Evolutionary conservation across 805 yeast species (phyloP).

Genomic region (Wickerhamomyces chaumierensis): DNA sequence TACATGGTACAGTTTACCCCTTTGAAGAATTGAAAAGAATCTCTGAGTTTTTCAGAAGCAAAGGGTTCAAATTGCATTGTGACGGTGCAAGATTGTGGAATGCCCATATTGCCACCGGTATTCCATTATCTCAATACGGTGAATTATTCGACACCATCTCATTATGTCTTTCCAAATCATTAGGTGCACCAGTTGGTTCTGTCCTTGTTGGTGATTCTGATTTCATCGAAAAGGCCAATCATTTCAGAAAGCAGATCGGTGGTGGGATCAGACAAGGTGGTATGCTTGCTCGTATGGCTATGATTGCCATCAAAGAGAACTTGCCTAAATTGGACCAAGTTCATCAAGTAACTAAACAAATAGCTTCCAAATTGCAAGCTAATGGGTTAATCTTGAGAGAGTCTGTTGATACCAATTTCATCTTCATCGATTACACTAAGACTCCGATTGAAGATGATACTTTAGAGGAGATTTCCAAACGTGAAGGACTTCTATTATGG

Average conservation of each 20-base stretch:
- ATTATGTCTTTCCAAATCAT: slow-evolving; percentile 76
- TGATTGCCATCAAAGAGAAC: slow-evolving; percentile 61
- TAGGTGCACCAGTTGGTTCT: slow-evolving; percentile 93
- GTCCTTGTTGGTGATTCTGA: slow-evolving; percentile 58
- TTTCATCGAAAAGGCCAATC: slow-evolving; percentile 62
- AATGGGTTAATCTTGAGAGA: slow-evolving; percentile 46
- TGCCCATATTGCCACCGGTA: slow-evolving; percentile 54
- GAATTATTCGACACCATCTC: slow-evolving; percentile 76
- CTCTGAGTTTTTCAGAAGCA: slow-evolving; percentile 52
- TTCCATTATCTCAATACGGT: slow-evolving; percentile 57
- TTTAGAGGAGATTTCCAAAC: slow-evolving; percentile 39
- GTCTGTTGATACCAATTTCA: slow-evolving; percentile 79
- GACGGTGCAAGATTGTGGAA: slow-evolving; percentile 97
- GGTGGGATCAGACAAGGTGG: slow-evolving; percentile 93
- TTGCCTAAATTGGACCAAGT: slow-evolving; percentile 34
- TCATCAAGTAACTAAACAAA: slow-evolving; percentile 38
- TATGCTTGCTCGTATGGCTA: slow-evolving; percentile 67
- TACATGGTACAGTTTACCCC: slow-evolving; percentile 77
- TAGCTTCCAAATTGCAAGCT: slow-evolving; percentile 39
- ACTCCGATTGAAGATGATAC: slow-evolving; percentile 42
- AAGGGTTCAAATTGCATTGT: slow-evolving; percentile 57
- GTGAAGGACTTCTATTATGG: slow-evolving; percentile 44
- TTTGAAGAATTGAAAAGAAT: slow-evolving; percentile 65
- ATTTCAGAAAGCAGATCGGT: slow-evolving; percentile 85
- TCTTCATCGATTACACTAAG: slow-evolving; percentile 48